Base-by-base conservation (phyloP, 169 alveolate species). In the Eimeria sp. region DNA sequence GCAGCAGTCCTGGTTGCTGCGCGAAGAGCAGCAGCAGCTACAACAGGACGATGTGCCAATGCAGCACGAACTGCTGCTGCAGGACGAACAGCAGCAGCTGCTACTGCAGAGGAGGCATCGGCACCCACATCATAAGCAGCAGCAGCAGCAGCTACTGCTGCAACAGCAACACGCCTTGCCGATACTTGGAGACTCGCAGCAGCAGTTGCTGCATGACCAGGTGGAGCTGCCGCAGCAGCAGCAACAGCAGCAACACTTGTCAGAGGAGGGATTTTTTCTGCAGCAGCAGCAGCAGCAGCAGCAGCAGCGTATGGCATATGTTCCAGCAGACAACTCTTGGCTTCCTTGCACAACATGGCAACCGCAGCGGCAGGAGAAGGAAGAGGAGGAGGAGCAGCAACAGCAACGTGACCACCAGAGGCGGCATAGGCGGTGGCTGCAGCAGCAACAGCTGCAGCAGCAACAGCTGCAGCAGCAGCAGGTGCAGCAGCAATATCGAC, bases 401-500 rank as follows among this genome's bases (percentile, higher is more conserved):
- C 49, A 70, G 80, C 80, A 34, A 47, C 80, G 10, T 45, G 25
- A 27, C 20, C 4, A 30, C 27, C 80, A 10, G 47, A 16, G 13
- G 47, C n/a, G 30, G 49, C 47, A 20, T 2, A 18, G 47, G 3
- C 49, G 2, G 1, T 47, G 18, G 34, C 16, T 25, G 76, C 40
- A 27, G 80, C 51, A 70, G 80, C 80, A 70, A 70, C 80, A 25
- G 80, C 80, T 5, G 49, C 80, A 14, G 80, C 80, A 70, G 47
- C 80, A 70, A 47, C 80, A 27, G 51, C 80, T 27, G 51, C 80
- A 70, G 49, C 80, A 70, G 80, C 80, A 70, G 80, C 80, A 70
- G 80, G 49, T 40, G 47, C 80, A 27, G 49, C 51, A 30, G 80
- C 80, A 70, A 47, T n/a, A 27, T 9, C 11, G 25, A 16, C 80